Conservation (phyloP, 1,139 yeast species). For the Yamadazyma kanchanaburiensis region DNA sequence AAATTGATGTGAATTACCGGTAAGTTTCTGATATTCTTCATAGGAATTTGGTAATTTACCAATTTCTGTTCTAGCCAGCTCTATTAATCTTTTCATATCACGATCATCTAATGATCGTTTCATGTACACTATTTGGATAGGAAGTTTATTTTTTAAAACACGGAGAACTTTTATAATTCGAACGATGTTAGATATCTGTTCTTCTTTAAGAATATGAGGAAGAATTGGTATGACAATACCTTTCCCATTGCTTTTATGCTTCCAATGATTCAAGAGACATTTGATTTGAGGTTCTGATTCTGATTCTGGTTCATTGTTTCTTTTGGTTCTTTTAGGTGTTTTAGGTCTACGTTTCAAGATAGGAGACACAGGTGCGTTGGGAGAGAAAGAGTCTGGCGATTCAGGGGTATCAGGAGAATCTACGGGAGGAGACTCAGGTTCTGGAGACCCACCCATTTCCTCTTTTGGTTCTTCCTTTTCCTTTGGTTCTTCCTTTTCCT, state of each 20-base stretch:
- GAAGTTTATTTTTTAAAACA: conserved; percentile 24
- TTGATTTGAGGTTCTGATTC: no score
- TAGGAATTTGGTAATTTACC: conserved; percentile 12
- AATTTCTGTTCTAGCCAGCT: conserved; percentile 19
- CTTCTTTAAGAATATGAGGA: conserved; percentile 9
- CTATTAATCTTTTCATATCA: conserved; percentile 17
- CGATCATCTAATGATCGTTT: conserved; percentile 11
- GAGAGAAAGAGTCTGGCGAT: no score
- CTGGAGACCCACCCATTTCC: no score
- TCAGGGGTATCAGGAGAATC: no score
- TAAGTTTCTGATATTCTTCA: conserved; percentile 6
- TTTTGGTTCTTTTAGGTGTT: no score
- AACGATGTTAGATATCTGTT: conserved; percentile 17
- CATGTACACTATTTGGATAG: conserved; percentile 25
- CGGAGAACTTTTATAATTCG: conserved; percentile 26
- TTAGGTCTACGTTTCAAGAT: no score
- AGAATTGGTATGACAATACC: conserved; percentile 36
- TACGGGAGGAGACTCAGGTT: no score
- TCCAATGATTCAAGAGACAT: conserved; percentile 16
- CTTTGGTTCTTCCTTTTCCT: no score
- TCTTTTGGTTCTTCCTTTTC: no score
- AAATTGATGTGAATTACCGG: conserved; percentile 5
- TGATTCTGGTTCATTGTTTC: no score
- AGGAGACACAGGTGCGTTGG: no score
- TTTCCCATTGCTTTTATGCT: conserved; percentile 18